Base-by-base conservation (phyloP, 352 stramenopile genomes). In the Phytophthora pinifolia region DNA sequence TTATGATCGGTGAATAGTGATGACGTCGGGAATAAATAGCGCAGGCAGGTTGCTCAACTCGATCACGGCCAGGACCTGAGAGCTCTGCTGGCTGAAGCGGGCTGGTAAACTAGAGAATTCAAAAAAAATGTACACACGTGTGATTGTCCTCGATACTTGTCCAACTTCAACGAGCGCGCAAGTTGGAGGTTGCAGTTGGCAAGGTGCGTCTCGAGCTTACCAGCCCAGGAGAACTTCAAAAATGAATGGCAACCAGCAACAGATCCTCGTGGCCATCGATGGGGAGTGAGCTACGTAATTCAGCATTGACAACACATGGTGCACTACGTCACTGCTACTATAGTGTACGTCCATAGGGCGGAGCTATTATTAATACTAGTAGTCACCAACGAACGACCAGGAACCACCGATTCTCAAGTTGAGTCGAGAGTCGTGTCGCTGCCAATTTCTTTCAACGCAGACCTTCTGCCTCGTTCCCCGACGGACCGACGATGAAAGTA, bases 31-130 rank as follows among this genome's bases (percentile, higher is more conserved):
- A 31, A 46, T 8, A 54, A 49, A 46, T 12, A 20, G 41, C 12
- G 15, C 56, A 54, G 56, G 15, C 31, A 37, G n/a, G 27, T 27
- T 10, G 10, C 54, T 50, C 20, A 53, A 60, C 25, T 51, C n/a
- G n/a, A 14, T 39, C 34, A 39, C 34, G 34, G 17, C 6, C 34
- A 39, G 34, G 10, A 37, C 3, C 22, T 5, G 22, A 27, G 22
- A 27, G 22, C 22, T 25, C 3, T 25, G 20, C 3, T 51, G 43
- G 32, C 52, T 64, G 41, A 59, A 59, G 47, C 6, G 36, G 12
- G 22, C 51, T 34, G 31, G 48, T 54, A 64, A 32, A 59, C 12
- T 64, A 61, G 57, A 61, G 51, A 60, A 60, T 17, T 47, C 20
- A 1, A 25, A 57, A 39, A 37, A 58, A 57, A 49, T 59, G 31